Evolutionary conservation across 75 land plant genomes (phyloP).

Genomic region (Pinus tabuliformis): DNA sequence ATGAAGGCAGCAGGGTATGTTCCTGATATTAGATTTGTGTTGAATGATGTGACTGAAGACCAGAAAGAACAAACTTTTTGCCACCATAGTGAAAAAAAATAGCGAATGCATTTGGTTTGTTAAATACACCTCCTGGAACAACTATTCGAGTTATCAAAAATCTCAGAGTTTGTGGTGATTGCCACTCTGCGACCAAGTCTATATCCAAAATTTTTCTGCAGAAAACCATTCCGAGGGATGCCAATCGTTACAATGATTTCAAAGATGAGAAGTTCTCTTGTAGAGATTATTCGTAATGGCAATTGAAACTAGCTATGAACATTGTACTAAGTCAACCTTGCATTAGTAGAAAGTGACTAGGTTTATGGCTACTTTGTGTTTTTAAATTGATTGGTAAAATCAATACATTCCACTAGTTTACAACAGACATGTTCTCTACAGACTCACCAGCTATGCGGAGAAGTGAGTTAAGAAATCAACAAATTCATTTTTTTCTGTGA

Average conservation of each 20-base stretch:
- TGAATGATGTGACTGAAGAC: slow-evolving; percentile 9
- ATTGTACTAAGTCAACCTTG: no score
- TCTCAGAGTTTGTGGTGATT: neutral
- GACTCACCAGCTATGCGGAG: no score
- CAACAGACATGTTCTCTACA: no score
- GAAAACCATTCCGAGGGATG: neutral
- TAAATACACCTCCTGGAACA: neutral
- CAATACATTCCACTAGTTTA: no score
- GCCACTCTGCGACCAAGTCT: neutral
- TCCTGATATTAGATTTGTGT: slow-evolving; percentile 5
- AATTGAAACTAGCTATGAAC: neutral
- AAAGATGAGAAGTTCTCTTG: slow-evolving; percentile 5
- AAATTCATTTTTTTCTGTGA: no score
- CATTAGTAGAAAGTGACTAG: no score
- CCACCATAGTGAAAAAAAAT: slow-evolving; percentile 11
- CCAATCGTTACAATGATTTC: slow-evolving; percentile 4
- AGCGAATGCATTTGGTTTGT: slow-evolving; percentile 6
- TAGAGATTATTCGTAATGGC: slow-evolving; percentile 11
- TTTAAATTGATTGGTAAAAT: no score
- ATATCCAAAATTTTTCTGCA: neutral
- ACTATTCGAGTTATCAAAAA: neutral
- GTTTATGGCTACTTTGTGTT: no score
- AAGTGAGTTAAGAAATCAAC: no score
- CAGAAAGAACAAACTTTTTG: neutral
- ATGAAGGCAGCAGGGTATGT: slow-evolving; percentile 8